Base-by-base conservation (phyloP, 306 rosid genomes). In the Benincasa hispida region DNA sequence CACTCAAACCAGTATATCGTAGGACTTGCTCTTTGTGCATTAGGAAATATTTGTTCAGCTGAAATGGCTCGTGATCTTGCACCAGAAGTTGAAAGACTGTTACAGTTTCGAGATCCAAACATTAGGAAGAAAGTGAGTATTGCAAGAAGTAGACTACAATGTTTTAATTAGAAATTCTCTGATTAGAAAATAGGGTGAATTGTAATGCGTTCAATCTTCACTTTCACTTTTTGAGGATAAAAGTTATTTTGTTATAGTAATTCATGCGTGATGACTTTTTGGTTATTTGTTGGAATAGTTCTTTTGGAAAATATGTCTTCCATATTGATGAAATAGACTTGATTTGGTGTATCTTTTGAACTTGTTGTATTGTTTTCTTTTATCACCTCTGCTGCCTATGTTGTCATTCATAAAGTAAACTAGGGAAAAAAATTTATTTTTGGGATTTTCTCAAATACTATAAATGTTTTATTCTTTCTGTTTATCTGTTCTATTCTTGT, bases 51-150 rank as follows among this genome's bases (percentile, higher is more conserved):
- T 82, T 94, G 98, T 81, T 94, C 99, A 30, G 99, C 99, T 5
- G 99, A 94, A 83, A 94, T 93, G 97, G 97, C 98, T 79, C 97
- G 97, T 88, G 98, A 91, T 89, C 98, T 93, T 84, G 98, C 98
- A 70, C 92, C 97, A 12, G 97, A 93, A 87, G 92, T 93, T 74
- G 98, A 91, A 83, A 90, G 97, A 62, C 81, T 93, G 83, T 85
- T 93, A 84, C 94, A 93, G 83, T 93, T 91, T 85, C 87, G 98
- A 61, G 98, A 91, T 82, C 97, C 97, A 54, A 93, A 93, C 85
- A 91, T 92, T 79, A 88, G 98, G 85, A 93, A 93, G 84, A 93
- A 93, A 85, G 98, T 93, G 65, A 84, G 77, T 78, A 68, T 78
- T 76, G 51, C 7, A 18, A 17, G 24, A 57, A 25, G 59, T 27